phyloP scores from a whole-genome alignment of 768 basidiomycete genomes.

The Russula emetica region DNA sequence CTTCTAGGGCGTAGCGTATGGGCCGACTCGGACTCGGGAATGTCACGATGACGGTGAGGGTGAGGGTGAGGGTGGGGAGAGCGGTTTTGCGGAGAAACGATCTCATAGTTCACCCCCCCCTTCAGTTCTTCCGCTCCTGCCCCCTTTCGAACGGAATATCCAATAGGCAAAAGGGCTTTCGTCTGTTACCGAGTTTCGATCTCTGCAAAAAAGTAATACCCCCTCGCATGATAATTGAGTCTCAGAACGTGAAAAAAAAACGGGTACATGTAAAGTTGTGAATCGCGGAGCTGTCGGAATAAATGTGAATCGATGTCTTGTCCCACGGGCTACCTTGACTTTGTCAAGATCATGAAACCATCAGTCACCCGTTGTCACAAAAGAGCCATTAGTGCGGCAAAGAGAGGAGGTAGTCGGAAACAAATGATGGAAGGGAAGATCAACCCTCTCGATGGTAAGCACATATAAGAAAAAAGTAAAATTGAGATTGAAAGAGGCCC shows the following conservation, averaged over 20 bases:
- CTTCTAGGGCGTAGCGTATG: slow-evolving; percentile 8
- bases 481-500: background rate
- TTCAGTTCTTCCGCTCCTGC: background rate
- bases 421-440: slow-evolving; percentile 9
- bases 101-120: background rate
- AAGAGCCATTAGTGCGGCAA: slow-evolving; percentile 20
- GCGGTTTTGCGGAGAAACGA: slow-evolving; percentile 9
- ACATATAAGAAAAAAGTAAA: slow-evolving; percentile 1
- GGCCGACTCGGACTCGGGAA: no score
- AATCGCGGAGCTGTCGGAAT: slow-evolving; percentile 26
- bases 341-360: background rate
- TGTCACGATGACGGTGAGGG: slow-evolving; percentile 1
- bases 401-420: slow-evolving; percentile 1
- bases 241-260: slow-evolving; percentile 2
- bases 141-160: slow-evolving; percentile 10
- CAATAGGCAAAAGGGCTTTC: slow-evolving; percentile 12
- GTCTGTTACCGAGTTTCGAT: slow-evolving; percentile 9
- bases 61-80: background rate
- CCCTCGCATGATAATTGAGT: slow-evolving; percentile 10
- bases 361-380: slow-evolving; percentile 4
- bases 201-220: background rate
- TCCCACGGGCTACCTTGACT: slow-evolving; percentile 5
- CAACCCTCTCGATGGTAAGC: background rate
- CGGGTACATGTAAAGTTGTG: background rate
- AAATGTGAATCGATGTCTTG: background rate